Percentiles rank a stretch among this genome's conserved stretches.
These are phyloP conservation scores for Juncus inflexus DNA, from an alignment of 176 grass and related monocot species.

Conservation along the genomic window DNA sequence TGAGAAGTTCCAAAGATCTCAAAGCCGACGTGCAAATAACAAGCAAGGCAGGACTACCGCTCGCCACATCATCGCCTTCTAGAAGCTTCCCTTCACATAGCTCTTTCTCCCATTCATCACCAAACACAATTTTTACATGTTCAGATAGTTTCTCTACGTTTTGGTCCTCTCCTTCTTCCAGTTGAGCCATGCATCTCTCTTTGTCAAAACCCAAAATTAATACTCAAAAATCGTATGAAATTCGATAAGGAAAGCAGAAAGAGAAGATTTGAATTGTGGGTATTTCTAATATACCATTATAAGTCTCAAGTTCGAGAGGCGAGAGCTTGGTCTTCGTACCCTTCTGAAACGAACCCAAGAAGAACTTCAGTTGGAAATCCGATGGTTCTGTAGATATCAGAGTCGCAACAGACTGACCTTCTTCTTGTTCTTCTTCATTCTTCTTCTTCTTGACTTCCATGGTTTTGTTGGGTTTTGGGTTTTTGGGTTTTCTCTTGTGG, in stretches of 20 bases:
- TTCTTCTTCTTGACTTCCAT: slow-evolving; percentile 31
- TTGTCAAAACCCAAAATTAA: slow-evolving; percentile 18
- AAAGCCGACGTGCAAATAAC: slow-evolving; percentile 69
- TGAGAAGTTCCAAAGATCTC: slow-evolving; percentile 78
- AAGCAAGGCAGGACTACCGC: slow-evolving; percentile 59
- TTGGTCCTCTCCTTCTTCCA: slow-evolving; percentile 56
- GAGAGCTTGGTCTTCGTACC: slow-evolving; percentile 79
- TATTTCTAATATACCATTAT: slow-evolving; percentile 53
- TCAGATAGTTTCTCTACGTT: slow-evolving; percentile 54
- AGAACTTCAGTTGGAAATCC: slow-evolving; percentile 58
- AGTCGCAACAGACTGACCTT: slow-evolving; percentile 3
- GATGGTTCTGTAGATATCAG: slow-evolving; percentile 40
- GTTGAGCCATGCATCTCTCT: slow-evolving; percentile 68
- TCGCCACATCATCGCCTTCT: slow-evolving; percentile 27
- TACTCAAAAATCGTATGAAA: background rate
- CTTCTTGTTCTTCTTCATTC: background rate
- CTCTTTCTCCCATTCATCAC: slow-evolving; percentile 49
- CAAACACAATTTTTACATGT: slow-evolving; percentile 65
- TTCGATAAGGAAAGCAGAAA: background rate
- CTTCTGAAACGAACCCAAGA: slow-evolving; percentile 70
- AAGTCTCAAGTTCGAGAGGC: slow-evolving; percentile 70
- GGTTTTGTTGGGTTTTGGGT: slow-evolving; percentile 10
- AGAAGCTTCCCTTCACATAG: slow-evolving; percentile 49
- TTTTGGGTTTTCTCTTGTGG: slow-evolving; percentile 14
- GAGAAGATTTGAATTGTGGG: background rate